phyloP scores from a whole-genome alignment of 345 rosid genomes.

The Gossypium australe region DNA sequence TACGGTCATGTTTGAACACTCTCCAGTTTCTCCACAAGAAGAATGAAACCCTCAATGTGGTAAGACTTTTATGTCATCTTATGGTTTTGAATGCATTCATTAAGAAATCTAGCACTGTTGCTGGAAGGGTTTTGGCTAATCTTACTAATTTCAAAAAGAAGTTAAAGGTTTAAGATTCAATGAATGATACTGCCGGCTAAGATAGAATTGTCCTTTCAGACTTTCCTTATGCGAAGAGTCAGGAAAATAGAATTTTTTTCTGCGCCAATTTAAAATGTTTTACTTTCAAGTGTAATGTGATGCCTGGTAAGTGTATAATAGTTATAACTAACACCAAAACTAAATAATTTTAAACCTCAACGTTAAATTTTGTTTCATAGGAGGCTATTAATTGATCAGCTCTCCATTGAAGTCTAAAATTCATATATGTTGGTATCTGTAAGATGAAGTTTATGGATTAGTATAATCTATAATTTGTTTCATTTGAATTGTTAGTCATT shows the following conservation, averaged over 20 bases:
- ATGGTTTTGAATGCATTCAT: neutral
- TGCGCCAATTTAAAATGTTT: neutral
- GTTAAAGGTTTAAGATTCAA: neutral
- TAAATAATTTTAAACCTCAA: neutral
- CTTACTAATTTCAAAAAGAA: neutral
- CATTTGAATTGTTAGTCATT: neutral
- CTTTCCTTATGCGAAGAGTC: neutral
- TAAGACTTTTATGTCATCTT: conserved; percentile 28
- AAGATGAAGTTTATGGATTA: neutral
- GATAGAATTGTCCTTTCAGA: neutral
- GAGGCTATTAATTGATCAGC: neutral
- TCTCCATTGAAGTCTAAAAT: neutral
- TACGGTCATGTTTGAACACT: conserved; percentile 90
- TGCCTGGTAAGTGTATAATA: neutral
- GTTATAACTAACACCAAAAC: neutral
- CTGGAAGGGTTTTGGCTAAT: neutral
- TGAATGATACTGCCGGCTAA: neutral
- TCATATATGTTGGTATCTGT: neutral
- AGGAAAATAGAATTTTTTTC: neutral
- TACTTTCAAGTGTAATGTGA: neutral
- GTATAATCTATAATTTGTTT: neutral
- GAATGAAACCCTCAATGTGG: conserved; percentile 78
- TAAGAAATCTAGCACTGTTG: neutral
- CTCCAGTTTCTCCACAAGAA: conserved; percentile 94
- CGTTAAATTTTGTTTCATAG: neutral